Conservation (phyloP, 1,284 basidiomycete genomes). For the Phellopilus nigrolimitatus region DNA sequence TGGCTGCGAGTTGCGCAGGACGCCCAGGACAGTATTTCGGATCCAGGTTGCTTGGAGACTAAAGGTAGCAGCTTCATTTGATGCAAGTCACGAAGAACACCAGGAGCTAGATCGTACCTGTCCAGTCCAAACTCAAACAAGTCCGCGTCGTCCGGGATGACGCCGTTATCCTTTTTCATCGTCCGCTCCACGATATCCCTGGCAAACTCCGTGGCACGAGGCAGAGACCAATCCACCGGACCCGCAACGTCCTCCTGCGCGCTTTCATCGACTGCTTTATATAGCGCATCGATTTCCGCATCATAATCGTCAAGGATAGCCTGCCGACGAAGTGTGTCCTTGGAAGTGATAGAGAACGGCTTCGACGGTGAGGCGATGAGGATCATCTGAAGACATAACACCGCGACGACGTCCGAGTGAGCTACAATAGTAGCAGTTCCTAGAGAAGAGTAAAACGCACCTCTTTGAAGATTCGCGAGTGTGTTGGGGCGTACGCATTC, state of each 20-base stretch:
- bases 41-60: slow-evolving; percentile 43
- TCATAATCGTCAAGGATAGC: slow-evolving; percentile 18
- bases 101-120: slow-evolving; percentile 29
- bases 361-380: slow-evolving; percentile 15
- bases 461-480: slow-evolving; percentile 15
- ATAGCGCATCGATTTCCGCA: slow-evolving; percentile 20
- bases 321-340: slow-evolving; percentile 18
- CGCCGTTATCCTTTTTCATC: slow-evolving; percentile 5
- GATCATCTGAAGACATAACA: slow-evolving; percentile 18
- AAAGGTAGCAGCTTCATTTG: not conserved
- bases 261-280: slow-evolving; percentile 19
- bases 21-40: slow-evolving; percentile 34
- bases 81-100: not conserved
- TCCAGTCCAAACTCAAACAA: slow-evolving; percentile 40
- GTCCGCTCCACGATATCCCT: slow-evolving; percentile 16
- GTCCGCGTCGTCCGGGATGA: slow-evolving; percentile 30
- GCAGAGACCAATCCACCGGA: slow-evolving; percentile 18
- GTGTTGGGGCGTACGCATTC: slow-evolving; percentile 3
- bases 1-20: slow-evolving; percentile 23
- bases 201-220: slow-evolving; percentile 14
- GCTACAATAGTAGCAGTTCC: not conserved
- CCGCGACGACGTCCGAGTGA: not conserved
- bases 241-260: slow-evolving; percentile 12
- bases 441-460: not conserved
- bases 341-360: slow-evolving; percentile 22